Base-by-base conservation (phyloP, 2,329 filamentous ascomycete species). In the Aureobasidium subglaciale region DNA sequence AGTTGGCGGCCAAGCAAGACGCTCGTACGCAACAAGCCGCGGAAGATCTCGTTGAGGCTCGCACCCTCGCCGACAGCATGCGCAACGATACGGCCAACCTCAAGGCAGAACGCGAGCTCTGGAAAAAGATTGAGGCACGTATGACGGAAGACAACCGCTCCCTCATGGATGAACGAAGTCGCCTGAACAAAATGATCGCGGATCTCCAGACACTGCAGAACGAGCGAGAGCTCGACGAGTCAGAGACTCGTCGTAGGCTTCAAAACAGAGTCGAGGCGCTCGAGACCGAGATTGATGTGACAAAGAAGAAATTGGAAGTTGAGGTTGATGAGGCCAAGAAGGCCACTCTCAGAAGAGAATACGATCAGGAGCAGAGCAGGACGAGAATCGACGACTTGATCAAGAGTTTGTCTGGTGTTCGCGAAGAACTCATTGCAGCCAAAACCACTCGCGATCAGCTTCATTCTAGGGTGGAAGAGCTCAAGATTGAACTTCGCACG, bases 321-420 rank as follows among this genome's bases (percentile, higher is more conserved):
- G 91, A 96, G 66, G 71, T 84, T 0, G 90, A 96, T 59, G 91
- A 95, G 61, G 82, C 79, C 61, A 95, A 91, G 76, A 92, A 95
- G 68, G 75, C 87, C 30, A 79, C 87, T 58, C 76, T 93, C 49
- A 84, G 92, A 56, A 90, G 95, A 64, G 92, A 97, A 65, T 96
- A 88, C 60, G 93, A 99, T 59, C 82, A 86, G 38, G 86, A 90
- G 61, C 90, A 97, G 68, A 85, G 82, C 49, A 90, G 96, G 68
- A 93, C 90, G 70, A 84, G 91, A 50, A 93, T 97, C 59, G 92
- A 99, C 62, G 92, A 97, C 65, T 81, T 99, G 42, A 86, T 92
- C 60, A 78, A 85, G 29, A 92, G 83, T 63, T 76, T 96, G 37
- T 80, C 88, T 62, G 83, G 90, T 59, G 83, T 86, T 49, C 88